A percentile compares a stretch with the other conserved stretches of the same genome.
phyloP scores from a whole-genome alignment of 768 basidiomycete genomes.

The Mycena floridula region DNA sequence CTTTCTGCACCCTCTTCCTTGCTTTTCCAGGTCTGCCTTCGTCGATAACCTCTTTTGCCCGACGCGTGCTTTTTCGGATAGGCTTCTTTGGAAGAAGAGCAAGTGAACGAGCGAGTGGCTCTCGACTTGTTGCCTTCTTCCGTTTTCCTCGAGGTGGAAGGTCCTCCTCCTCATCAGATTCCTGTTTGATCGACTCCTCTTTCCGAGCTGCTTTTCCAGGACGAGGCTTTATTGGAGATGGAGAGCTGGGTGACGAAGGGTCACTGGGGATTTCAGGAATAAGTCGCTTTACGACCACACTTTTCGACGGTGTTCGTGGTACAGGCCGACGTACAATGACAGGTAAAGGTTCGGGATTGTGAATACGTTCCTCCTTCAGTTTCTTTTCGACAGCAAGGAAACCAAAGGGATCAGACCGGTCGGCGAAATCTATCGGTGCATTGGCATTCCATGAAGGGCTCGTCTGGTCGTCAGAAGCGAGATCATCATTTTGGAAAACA shows the following conservation, averaged over 20 bases:
- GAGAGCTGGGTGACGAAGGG: constrained; percentile 3
- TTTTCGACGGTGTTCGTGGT: too few species aligned
- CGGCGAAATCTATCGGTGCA: constrained; percentile 7
- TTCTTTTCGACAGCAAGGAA: constrained; percentile 50
- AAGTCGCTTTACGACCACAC: too few species aligned
- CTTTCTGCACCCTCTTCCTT: background rate
- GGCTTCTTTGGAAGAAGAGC: constrained; percentile 6
- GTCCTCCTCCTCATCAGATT: background rate
- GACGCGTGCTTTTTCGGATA: background rate
- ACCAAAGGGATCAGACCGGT: constrained; percentile 47
- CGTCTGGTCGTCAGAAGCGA: constrained; percentile 2
- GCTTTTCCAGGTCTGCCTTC: background rate
- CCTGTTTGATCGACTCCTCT: background rate
- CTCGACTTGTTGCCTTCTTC: background rate
- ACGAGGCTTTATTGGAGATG: constrained; percentile 7
- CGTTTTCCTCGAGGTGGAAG: background rate
- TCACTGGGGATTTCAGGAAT: too few species aligned
- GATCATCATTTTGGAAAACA: constrained; percentile 15
- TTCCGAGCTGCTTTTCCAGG: background rate
- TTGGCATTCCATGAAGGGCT: background rate
- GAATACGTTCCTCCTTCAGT: constrained; percentile 35
- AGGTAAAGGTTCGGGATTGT: constrained; percentile 2
- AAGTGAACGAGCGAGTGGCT: constrained; percentile 1
- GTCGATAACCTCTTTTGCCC: background rate
- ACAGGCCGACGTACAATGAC: background rate